Base-by-base conservation (phyloP, 202 grass and related monocot species). In the Digitaria exilis region DNA sequence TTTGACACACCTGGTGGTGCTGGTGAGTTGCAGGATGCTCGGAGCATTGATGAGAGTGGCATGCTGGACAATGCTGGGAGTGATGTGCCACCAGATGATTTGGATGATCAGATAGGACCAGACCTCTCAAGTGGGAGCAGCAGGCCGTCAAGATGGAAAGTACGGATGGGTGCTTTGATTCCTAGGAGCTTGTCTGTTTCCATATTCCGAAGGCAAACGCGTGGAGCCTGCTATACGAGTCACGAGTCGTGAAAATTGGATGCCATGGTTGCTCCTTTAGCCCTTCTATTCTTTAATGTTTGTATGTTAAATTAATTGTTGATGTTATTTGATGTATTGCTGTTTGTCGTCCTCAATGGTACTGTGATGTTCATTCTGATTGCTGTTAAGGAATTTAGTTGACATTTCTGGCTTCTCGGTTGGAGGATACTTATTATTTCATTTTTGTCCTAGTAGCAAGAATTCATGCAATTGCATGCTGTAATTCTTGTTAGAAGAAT, bases 21-120 rank as follows among this genome's bases (percentile, higher is more conserved):
- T 1, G 51, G 64, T 46, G 89, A 89, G 37, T 65, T 82, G 71
- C 92, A 81, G 43, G 92, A 91, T 82, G 87, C 73, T 51, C 82
- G 77, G 44, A 88, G 86, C n/a, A 12, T 83, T 17, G 88, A 92
- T 55, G 92, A 95, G 86, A 98, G 83, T 77, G 90, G 91, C 17
- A 81, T 55, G 12, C 61, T 95, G 14, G 95, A 98, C 42, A 95
- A 93, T 93, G 86, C 77, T 5, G 92, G 84, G 28, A 92, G 89
- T 10, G 93, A 93, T 17, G 67, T 73, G 9, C 50, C 73, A 39
- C 87, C 69, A 35, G 85, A 87, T 58, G 90, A 93, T 61, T 64
- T 91, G 77, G 87, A 91, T 35, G 86, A 92, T 80, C 91, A 9
- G 70, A 86, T 87, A 18, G 87, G 42, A 6, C 46, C 60, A 0